These are phyloP conservation scores for Cyclaneusma minus DNA, from an alignment of 2,329 filamentous ascomycete species.

Conservation along the genomic window DNA sequence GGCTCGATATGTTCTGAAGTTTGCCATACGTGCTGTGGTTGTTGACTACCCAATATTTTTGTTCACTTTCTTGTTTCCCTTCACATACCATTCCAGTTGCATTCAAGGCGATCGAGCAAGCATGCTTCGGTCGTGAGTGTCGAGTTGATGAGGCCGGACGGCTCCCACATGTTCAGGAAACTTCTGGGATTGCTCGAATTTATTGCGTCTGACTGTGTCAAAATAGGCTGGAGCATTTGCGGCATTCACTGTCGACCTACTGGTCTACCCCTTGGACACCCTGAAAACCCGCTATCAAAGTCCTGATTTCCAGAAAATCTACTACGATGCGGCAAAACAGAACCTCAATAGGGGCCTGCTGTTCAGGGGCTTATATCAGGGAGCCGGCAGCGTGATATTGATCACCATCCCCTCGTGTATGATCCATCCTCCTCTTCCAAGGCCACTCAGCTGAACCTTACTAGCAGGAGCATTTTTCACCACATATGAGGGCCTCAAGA, in stretches of 20 bases:
- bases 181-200: too few species aligned
- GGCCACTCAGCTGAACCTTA: slow-evolving; percentile 7
- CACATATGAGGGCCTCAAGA: slow-evolving; percentile 69
- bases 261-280: slow-evolving; percentile 80
- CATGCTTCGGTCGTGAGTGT: too few species aligned
- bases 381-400: slow-evolving; percentile 69
- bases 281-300: slow-evolving; percentile 78
- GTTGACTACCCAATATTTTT: too few species aligned
- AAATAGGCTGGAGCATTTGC: slow-evolving; percentile 66
- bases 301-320: slow-evolving; percentile 55
- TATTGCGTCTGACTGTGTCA: too few species aligned
- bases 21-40: too few species aligned
- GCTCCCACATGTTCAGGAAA: too few species aligned
- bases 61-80: too few species aligned
- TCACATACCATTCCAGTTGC: too few species aligned
- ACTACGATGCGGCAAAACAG: slow-evolving; percentile 38
- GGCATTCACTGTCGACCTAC: slow-evolving; percentile 70
- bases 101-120: too few species aligned
- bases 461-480: slow-evolving; percentile 77
- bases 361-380: slow-evolving; percentile 71
- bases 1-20: too few species aligned
- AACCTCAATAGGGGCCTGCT: slow-evolving; percentile 36
- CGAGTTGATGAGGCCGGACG: too few species aligned
- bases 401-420: slow-evolving; percentile 77
- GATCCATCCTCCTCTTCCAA: slow-evolving; percentile 5